Conservation (phyloP, 148 eudicot species). For the Beta vulgaris region DNA sequence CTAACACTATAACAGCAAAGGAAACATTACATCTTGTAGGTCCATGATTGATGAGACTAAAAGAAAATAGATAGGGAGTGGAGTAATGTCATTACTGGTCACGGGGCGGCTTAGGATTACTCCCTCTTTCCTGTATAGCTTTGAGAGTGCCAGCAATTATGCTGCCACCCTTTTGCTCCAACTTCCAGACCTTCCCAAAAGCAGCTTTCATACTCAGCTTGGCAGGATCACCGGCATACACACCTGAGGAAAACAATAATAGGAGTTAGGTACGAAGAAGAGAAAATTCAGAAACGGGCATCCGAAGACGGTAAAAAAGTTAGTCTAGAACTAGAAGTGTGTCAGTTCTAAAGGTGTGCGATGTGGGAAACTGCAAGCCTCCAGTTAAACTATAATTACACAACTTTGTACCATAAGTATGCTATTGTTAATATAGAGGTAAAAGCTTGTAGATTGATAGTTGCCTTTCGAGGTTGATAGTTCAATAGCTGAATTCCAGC, state of each 20-base stretch:
- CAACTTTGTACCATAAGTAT: too few relatives aligned
- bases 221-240: conserved; percentile 91
- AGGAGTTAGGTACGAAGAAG: neutral
- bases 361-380: too few relatives aligned
- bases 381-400: too few relatives aligned
- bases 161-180: conserved; percentile 82
- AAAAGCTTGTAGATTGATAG: too few relatives aligned
- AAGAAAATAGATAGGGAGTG: conserved; percentile 1
- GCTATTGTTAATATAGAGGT: too few relatives aligned
- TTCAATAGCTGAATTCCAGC: too few relatives aligned
- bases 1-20: neutral
- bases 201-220: conserved; percentile 92
- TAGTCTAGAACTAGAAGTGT: too few relatives aligned
- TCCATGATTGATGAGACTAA: neutral
- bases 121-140: conserved; percentile 58
- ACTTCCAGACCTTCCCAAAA: conserved; percentile 79
- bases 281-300: neutral
- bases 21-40: neutral
- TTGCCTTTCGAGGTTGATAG: too few relatives aligned
- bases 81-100: conserved; percentile 50
- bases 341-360: too few relatives aligned
- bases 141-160: conserved; percentile 73
- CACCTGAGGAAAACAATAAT: conserved; percentile 42
- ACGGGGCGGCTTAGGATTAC: conserved; percentile 45
- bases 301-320: too few relatives aligned